Base-by-base conservation (phyloP, 2,329 filamentous ascomycete genomes). In the Scopulariopsis brevicaulis region DNA sequence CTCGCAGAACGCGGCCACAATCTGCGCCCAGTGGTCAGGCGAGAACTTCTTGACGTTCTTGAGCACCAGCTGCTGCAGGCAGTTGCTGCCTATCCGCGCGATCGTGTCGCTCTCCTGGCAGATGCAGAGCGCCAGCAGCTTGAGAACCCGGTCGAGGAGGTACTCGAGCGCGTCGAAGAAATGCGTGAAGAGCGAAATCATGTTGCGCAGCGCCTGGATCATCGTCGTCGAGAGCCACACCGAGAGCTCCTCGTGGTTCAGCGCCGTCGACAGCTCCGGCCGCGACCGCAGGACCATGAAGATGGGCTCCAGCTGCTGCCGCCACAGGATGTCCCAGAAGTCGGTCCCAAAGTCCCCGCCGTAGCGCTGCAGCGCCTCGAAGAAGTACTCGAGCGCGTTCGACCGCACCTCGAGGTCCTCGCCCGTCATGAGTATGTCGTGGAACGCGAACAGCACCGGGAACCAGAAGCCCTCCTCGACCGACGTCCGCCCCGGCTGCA, bases 81-180 rank as follows among this genome's bases (percentile, higher is more conserved):
- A 99, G 69, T 99, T 99, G 75, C 93, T 97, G 56, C 94, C 94
- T 65, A 99, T 99, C 25, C 95, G 84, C 2, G 94, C 95, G 63
- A 99, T 93, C 0, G 95, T 99, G 67, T 99, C 94, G 65, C 99
- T 99, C 69, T 99, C 94, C 71, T 99, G 94, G 69, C 93, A 97
- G 62, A 99, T 99, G 69, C 94, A 99, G 12, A 99, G 81, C 3
- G 90, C 92, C 12, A 99, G 77, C 22, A 99, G 82, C 70, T 97
- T 93, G 43, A 99, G 74, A 70, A 99, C 97, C n/a, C 94, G 82
- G 70, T 96, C 91, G 20, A 99, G 81, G 94, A 99, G 99, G 69
- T 96, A 96, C 73, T 97, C 91, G 11, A 99, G 76, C 0, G 91
- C 86, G 60, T 95, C 90, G 63, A 99, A 99, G 72, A 97, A 99